Base-by-base conservation (phyloP, 2,329 filamentous ascomycete genomes). In the Falciphora oryzae region DNA sequence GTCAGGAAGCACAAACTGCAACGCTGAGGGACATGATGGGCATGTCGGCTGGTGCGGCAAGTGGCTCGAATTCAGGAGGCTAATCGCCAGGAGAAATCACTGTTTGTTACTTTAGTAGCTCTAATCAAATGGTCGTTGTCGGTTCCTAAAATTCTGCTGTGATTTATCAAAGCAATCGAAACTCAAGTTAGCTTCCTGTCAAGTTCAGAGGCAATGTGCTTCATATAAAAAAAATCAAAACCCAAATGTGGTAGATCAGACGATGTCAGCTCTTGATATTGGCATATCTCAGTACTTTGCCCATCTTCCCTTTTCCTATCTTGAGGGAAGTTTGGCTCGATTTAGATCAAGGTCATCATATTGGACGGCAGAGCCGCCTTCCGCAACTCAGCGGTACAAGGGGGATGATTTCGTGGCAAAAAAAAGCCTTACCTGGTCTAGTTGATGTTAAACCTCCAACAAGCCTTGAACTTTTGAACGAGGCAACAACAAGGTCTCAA, bases 1-100 rank as follows among this genome's bases (percentile, higher is more conserved):
- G 82, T 70, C 78, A 84, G 66, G 84, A 89, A 72, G 84, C 84
- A 2, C 85, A 88, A 75, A 81, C 82, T 25, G 80, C 83, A 65
- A 81, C 84, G 35, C 73, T 89, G 72, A 80, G 80, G 68, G 79
- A 80, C 65, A 77, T 76, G 72, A 63, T 77, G 67, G 66, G 66
- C 57, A 65, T 71, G 68, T 57, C 29, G 10, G 53, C 35, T 25
- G 38, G 38, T 62, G 35, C 29, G 25, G n/a, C 8, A 18, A 44
- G 1, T n/a, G 16, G 27, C 3, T 11, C 56, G 5, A 27, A 4
- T 57, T 27, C 14, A 22, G 2, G n/a, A 11, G 56, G 56, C 5
- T 38, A 4, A 38, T 18, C 14, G 35, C 13, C 14, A 3, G 16
- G 35, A 18, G 35, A 38, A 38, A 38, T 16, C 16, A 38, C 5